Evolutionary conservation across 2,329 filamentous ascomycete genomes (phyloP).

Genomic region (Fusarium coicis): DNA sequence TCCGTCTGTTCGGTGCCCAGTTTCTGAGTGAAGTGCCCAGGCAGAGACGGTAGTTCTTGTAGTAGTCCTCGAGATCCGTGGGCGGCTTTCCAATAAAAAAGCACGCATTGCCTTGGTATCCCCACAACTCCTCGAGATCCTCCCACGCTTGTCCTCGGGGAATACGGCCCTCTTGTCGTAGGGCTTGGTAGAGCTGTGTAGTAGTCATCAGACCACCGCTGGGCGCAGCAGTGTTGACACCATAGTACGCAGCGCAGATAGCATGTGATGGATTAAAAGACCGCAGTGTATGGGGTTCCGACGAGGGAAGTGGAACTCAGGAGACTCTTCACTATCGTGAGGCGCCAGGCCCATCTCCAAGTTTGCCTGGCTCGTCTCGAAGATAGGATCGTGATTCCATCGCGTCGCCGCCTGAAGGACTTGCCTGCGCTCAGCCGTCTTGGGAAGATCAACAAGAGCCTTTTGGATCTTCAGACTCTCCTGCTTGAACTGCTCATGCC

Average conservation of each 20-base stretch:
- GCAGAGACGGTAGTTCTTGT: constrained; percentile 37
- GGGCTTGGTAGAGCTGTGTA: constrained; percentile 40
- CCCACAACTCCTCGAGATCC: constrained; percentile 22
- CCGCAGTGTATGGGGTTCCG: constrained; percentile 38
- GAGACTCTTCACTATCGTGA: no score
- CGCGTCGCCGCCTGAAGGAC: constrained; percentile 16
- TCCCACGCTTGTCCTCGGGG: constrained; percentile 12
- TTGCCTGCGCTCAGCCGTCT: background rate
- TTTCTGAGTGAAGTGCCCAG: constrained; percentile 34
- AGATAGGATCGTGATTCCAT: constrained; percentile 32
- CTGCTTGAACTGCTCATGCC: constrained; percentile 1
- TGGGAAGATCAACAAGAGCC: constrained; percentile 18
- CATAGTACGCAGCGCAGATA: constrained; percentile 19
- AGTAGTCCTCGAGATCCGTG: constrained; percentile 33
- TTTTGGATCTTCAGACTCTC: constrained; percentile 34
- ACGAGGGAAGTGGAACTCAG: constrained; percentile 13
- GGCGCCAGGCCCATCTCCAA: no score
- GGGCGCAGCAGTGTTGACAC: constrained; percentile 18
- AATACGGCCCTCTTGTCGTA: constrained; percentile 32
- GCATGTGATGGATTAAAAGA: constrained; percentile 33
- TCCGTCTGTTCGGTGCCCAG: constrained; percentile 25
- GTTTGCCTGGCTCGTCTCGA: background rate
- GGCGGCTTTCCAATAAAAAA: constrained; percentile 39
- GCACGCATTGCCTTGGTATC: constrained; percentile 26
- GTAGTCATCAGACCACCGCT: constrained; percentile 30